Evolutionary conservation across 176 grass and related monocot species (phyloP).

Genomic region (Pharus latifolius): DNA sequence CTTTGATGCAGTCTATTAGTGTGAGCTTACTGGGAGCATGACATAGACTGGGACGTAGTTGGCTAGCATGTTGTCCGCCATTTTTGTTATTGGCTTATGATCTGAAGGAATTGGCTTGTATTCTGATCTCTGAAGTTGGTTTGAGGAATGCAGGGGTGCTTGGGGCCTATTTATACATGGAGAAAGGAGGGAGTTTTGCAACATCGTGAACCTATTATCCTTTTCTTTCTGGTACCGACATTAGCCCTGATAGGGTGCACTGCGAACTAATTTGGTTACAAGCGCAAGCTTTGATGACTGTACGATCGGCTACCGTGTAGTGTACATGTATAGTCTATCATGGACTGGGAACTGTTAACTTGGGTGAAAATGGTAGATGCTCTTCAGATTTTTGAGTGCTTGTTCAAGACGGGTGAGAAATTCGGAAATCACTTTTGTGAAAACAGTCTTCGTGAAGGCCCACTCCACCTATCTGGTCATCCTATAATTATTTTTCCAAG

Average conservation of each 20-base stretch:
- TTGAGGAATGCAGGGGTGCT: slow-evolving; percentile 10
- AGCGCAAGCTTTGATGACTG: neutral
- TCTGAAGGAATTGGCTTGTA: neutral
- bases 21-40: slow-evolving; percentile 57
- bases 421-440: too few species aligned
- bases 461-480: too few species aligned
- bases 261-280: neutral
- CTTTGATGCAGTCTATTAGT: neutral
- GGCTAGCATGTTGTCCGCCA: slow-evolving; percentile 24
- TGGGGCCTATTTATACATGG: slow-evolving; percentile 25
- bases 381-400: too few species aligned
- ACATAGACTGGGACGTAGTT: slow-evolving; percentile 64
- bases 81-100: slow-evolving; percentile 2
- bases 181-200: neutral
- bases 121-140: slow-evolving; percentile 1
- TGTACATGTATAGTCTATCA: neutral
- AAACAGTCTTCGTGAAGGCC: too few species aligned
- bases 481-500: too few species aligned
- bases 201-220: neutral
- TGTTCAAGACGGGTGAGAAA: neutral
- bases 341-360: neutral
- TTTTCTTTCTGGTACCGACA: neutral
- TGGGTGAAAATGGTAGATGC: too few species aligned
- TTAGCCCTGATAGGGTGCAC: neutral
- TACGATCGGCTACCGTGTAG: neutral